Evolutionary conservation across 768 basidiomycete genomes (phyloP), one percentile per base, ranked within the genome.

Genomic region (Pisolithus orientalis): DNA sequence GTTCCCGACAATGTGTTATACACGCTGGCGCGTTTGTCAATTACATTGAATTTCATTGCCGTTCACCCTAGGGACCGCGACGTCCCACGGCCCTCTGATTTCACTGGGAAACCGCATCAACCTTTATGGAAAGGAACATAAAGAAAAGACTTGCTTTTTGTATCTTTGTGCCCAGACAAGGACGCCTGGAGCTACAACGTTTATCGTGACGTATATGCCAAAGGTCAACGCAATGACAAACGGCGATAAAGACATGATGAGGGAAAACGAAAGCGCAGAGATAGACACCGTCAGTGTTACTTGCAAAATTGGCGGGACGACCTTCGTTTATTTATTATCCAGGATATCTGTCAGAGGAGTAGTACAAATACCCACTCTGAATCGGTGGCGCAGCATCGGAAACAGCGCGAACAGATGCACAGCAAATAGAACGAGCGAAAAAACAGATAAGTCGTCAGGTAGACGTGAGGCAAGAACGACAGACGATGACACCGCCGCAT

Each of bases 401-500:
- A 89, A 90, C 50, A 93, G 71, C n/a, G 87, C 86, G 66, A 94
- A 94, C 14, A 81, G 66, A 61, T 90, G 82, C 53, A 93, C 83
- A 51, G 91, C 83, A 69, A 91, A 89, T 50, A 93, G 74, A 61
- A 90, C 82, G 52, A 98, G 79, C 34, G 91, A 84, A 63, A 97
- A 97, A 24, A 96, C 95, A 25, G 88, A 82, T 44, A 87, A 67
- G 67, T 93, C 89, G 59, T 87, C 84, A 40, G 80, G 72, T 38
- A 98, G 75, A 58, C 95, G 87, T 39, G 94, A 96, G 31, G 94
- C 92, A 56, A 97, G 76, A 51, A 98, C 94, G 44, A 96, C 88
- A 31, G 90, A 91, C 16, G 91, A 90, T 40, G 90, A 94, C 53
- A 96, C 84, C 31, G 90, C 91, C 43, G 94, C 94, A 63, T 93